Evolutionary conservation across 371 early-diverging fungal species (phyloP).

Genomic region (Haplosporangium sp.): DNA sequence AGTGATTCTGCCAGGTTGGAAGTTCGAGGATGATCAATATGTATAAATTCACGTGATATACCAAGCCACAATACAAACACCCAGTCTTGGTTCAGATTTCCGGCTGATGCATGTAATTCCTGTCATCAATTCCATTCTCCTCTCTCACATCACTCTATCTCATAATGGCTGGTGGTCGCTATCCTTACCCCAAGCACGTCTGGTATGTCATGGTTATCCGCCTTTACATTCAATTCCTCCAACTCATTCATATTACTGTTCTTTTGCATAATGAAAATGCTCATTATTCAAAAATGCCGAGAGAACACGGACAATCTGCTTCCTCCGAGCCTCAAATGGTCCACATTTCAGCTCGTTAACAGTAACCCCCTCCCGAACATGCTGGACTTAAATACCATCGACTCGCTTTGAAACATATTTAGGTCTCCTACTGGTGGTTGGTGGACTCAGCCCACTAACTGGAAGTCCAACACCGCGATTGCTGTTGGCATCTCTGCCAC

Average conservation of each 20-base stretch:
- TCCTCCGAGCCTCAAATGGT: too few relatives aligned
- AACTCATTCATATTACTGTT: not conserved
- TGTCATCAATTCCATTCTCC: conserved; percentile 13
- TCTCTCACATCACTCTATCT: conserved; percentile 4
- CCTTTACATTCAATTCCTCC: not conserved
- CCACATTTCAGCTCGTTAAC: too few relatives aligned
- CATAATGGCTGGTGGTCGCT: conserved; percentile 61
- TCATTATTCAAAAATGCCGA: not conserved
- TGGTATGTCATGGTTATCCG: conserved; percentile 59
- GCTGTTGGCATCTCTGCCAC: conserved; percentile 72
- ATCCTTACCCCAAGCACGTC: conserved; percentile 65
- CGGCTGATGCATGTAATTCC: not conserved
- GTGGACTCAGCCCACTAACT: conserved; percentile 88
- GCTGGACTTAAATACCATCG: too few relatives aligned
- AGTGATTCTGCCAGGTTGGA: not conserved
- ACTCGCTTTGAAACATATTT: conserved; percentile 2
- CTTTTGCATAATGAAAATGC: not conserved
- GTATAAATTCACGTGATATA: not conserved
- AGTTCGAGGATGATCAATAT: not conserved
- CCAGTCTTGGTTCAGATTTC: conserved; percentile 1
- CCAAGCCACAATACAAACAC: conserved; percentile 9
- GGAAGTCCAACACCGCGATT: conserved; percentile 83
- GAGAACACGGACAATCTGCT: too few relatives aligned
- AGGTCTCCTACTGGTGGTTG: conserved; percentile 89
- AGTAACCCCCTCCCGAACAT: not conserved